Base-by-base conservation (phyloP, 495 filamentous ascomycete genomes). In the Glonium stellatum region DNA sequence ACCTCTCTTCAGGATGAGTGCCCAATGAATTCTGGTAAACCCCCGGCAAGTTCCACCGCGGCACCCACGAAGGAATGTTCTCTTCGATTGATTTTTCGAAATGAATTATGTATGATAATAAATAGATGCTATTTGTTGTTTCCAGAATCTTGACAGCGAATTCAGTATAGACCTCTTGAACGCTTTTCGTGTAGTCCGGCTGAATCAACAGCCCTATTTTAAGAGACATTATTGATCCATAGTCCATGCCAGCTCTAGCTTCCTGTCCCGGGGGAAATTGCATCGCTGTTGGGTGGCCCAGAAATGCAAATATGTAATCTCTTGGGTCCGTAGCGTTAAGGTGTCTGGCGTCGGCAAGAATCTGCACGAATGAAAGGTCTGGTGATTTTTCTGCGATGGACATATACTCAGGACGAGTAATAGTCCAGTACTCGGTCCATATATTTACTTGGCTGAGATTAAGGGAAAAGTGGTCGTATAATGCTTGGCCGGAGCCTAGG, bases 61-160 rank as follows among this genome's bases (percentile, higher is more conserved):
- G 53, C 36, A 55, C 53, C 53, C 53, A 55, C 5, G 53, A 55
- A 19, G 53, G 53, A 22, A 22, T 18, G 34, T 5, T 19, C 8
- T 18, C 18, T 5, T 39, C 18, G 4, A 55, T 18, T 12, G 34
- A 42, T 2, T 37, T 15, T 31, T 22, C 25, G 15, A n/a, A 5
- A n/a, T 55, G 25, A 31, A 27, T 10, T 4, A 55, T 31, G 31
- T n/a, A 37, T 22, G 53, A n/a, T 11, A 55, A 31, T 4, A 23
- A 1, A 42, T 37, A 0, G 6, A 37, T 0, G 31, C 12, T 11
- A n/a, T 23, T 10, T 6, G 37, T 6, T 31, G 11, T 10, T 12
- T 55, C 27, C 0, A 55, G 9, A 21, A 55, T 36, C 15, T 22
- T 31, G 37, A 15, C 4, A 0, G 53, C 53, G 1, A 37, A 5